Conservation (phyloP, 2,329 filamentous ascomycete genomes). For the Alternaria conjuncta region DNA sequence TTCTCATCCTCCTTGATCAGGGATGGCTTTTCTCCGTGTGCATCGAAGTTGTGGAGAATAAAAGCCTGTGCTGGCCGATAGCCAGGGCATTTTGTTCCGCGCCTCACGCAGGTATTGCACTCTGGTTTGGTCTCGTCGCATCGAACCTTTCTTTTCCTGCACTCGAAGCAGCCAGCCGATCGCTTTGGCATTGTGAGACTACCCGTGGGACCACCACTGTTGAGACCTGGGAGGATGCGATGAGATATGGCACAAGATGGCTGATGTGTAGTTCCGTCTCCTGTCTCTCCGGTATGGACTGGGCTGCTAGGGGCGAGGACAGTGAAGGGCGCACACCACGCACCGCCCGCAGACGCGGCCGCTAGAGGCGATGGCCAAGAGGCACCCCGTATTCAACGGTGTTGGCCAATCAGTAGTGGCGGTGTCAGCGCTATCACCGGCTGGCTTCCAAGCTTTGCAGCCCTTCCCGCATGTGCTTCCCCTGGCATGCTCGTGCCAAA, state of each 20-base stretch:
- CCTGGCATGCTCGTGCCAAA: neutral
- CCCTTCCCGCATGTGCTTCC: slow-evolving; percentile 6
- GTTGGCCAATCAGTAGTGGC: slow-evolving; percentile 8
- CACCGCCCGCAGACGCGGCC: slow-evolving; percentile 7
- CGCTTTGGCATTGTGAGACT: slow-evolving; percentile 43
- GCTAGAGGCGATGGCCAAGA: slow-evolving; percentile 15
- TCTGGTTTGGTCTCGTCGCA: slow-evolving; percentile 47
- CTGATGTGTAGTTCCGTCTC: neutral
- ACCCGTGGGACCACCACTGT: slow-evolving; percentile 10
- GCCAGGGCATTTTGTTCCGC: slow-evolving; percentile 46
- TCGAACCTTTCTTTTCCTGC: slow-evolving; percentile 47
- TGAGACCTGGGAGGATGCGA: neutral
- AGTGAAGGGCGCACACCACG: slow-evolving; percentile 2
- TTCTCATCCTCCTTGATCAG: slow-evolving; percentile 46
- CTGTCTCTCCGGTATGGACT: neutral
- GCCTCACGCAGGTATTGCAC: slow-evolving; percentile 42
- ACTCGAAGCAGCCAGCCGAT: slow-evolving; percentile 46
- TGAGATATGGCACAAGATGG: neutral
- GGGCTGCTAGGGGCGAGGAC: neutral
- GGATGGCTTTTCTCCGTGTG: slow-evolving; percentile 33
- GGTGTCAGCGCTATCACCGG: neutral
- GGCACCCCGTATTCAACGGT: slow-evolving; percentile 13
- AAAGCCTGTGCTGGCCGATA: slow-evolving; percentile 46
- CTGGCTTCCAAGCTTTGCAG: slow-evolving; percentile 8
- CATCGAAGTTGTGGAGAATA: slow-evolving; percentile 44